Evolutionary conservation across 2,329 filamentous ascomycete species (phyloP), one percentile per base, ranked within the genome.

Genomic region (Cladobotryum protrusum): DNA sequence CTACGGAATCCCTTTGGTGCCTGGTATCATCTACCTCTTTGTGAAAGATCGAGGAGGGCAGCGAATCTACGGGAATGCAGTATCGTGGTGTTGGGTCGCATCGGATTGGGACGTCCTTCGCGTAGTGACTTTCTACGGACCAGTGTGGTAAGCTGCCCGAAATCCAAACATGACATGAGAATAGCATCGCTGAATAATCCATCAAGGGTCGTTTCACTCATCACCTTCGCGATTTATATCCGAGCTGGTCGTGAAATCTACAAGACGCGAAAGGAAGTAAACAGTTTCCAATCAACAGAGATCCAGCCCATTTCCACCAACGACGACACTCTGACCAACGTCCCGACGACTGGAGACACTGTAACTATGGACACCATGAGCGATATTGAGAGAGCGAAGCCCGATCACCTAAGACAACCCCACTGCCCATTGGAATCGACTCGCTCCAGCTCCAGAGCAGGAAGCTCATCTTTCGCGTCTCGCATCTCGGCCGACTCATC

Each of bases 71-170:
- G 86, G 86, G 1, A 72, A 83, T 56, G 86, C 87, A 18, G 78
- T 76, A 3, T 67, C 90, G n/a, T 91, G 87, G 87, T 92, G 87
- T 63, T 91, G 87, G 86, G 73, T 91, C 29, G 69, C 75, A 1
- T 62, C 68, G 4, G 64, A 77, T 9, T 88, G 83, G 77, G 81
- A 85, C 50, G 75, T 80, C 52, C 78, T 86, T 61, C 82, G 87
- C 39, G 79, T 91, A 45, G 78, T 77, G 8, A 76, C 81, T 35
- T 89, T 89, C 61, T 92, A 90, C 59, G 81, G 70, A 0, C 82
- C 82, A 2, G 75, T 85, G 46, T 86, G 82, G 61, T 61, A 54
- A 39, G 58, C 18, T 11, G 20, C 15, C 11, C 43, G 24, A 33
- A 3, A 43, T 14, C 13, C 20, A 36, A n/a, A 12, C 1, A 36